These are phyloP conservation scores for Trebouxia sp. DNA, from an alignment of 139 green algal species.

Conservation along the genomic window DNA sequence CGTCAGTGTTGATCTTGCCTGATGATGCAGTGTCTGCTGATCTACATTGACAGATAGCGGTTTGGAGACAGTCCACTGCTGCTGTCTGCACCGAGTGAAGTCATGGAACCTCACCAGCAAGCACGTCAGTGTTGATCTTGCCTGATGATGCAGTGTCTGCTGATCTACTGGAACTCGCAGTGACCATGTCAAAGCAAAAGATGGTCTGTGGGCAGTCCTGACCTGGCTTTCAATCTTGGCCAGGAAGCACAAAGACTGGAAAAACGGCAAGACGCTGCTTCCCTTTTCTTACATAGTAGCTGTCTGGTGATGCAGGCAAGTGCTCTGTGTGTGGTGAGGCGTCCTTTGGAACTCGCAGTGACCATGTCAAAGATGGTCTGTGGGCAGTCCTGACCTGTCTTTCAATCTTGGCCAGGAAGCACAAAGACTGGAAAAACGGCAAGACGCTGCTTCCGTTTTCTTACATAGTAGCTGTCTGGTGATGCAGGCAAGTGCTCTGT, in stretches of 20 bases:
- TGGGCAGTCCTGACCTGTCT: slow-evolving; percentile 96
- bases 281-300: no score
- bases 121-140: no score
- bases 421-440: slow-evolving; percentile 82
- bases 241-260: no score
- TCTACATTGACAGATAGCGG: no score
- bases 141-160: not conserved
- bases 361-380: slow-evolving; percentile 95
- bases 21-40: no score
- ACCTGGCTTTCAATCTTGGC: no score
- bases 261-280: no score
- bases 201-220: not conserved
- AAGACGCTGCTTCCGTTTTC: slow-evolving; percentile 81
- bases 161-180: not conserved
- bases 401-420: slow-evolving; percentile 90
- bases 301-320: slow-evolving; percentile 53
- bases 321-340: slow-evolving; percentile 97
- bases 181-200: not conserved
- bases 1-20: no score
- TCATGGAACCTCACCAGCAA: no score
- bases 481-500: not conserved
- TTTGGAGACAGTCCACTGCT: no score
- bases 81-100: no score
- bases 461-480: slow-evolving; percentile 67
- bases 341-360: slow-evolving; percentile 94